Evolutionary conservation across 2,329 filamentous ascomycete genomes (phyloP), one percentile per base, ranked within the genome.

Genomic region (Botryotinia globosa): DNA sequence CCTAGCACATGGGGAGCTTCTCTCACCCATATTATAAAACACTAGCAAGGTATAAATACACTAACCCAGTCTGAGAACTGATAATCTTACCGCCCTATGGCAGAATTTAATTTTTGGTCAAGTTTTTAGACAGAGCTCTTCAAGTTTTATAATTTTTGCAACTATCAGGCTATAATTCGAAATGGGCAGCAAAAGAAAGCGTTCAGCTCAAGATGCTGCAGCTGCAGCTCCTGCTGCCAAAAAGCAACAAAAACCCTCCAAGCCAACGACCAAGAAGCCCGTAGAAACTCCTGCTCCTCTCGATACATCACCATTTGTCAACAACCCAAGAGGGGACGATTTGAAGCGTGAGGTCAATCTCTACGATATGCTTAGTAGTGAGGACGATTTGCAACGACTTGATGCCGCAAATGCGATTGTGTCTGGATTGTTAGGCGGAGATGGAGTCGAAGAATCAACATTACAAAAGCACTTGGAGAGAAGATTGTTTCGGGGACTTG

Each of bases 401-500:
- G 82, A 84, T 34, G 89, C 89, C 10, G 89, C 88, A 44, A 85
- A 87, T 74, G 87, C 85, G 34, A 87, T 91, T 45, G 81, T 90
- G 9, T 86, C 86, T 0, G 85, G 86, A 12, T 83, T 91, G 1
- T 79, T 90, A 1, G 85, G 81, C 56, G 83, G 83, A 61, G 82
- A 87, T 32, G 83, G 83, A 45, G 86, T 86, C 5, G 75, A 84
- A 4, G 88, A 90, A 79, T 77, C 83, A 1, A 85, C 88, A 3
- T 82, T 91, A 22, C 81, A 85, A 76, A 83, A 88, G 73, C 89
- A 91, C 77, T 82, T 91, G 44, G 87, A 89, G 75, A 88, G 88
- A 79, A 87, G 92, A 39, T 85, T 99, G 54, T 93, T 98, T 81
- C 90, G 93, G 71, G 96, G 96, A 58, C 89, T 98, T 29, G 94